A percentile compares a stretch with the other conserved stretches of the same genome.
Evolutionary conservation across 768 basidiomycete species (phyloP).

Genomic region (Obba rivulosa): DNA sequence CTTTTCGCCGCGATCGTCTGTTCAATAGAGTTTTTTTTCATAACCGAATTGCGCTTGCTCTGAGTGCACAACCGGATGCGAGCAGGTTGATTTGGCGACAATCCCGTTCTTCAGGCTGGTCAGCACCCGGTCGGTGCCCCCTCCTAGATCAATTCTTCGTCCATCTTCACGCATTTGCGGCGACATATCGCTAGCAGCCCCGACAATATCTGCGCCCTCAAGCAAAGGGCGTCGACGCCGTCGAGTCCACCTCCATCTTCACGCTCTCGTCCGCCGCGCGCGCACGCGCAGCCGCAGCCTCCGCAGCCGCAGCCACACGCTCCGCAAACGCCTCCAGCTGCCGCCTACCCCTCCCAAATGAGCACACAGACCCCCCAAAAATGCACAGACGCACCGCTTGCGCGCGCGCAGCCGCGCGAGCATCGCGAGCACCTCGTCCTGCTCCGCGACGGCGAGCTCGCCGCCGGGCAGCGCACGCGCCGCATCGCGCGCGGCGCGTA

Average conservation of each 20-base stretch:
- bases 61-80: too few species aligned
- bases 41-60: too few species aligned
- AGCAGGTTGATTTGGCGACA: too few species aligned
- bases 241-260: constrained; percentile 70
- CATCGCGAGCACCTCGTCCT: constrained; percentile 67
- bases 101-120: too few species aligned
- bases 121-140: too few species aligned
- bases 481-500: constrained; percentile 55
- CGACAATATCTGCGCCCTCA: too few species aligned
- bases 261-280: constrained; percentile 18
- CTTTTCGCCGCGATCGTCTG: too few species aligned
- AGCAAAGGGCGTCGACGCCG: constrained; percentile 58
- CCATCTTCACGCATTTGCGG: too few species aligned
- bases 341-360: constrained; percentile 30
- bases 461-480: constrained; percentile 63
- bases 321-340: constrained; percentile 51
- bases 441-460: constrained; percentile 62
- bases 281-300: constrained; percentile 1
- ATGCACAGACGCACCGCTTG: constrained; percentile 44
- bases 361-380: neutral
- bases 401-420: constrained; percentile 56
- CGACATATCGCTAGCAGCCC: too few species aligned
- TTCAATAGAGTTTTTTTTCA: too few species aligned
- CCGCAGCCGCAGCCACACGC: constrained; percentile 24
- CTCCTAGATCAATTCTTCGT: too few species aligned